Conservation (phyloP, 1,139 yeast species). For the Suhomyces ambrosiae region DNA sequence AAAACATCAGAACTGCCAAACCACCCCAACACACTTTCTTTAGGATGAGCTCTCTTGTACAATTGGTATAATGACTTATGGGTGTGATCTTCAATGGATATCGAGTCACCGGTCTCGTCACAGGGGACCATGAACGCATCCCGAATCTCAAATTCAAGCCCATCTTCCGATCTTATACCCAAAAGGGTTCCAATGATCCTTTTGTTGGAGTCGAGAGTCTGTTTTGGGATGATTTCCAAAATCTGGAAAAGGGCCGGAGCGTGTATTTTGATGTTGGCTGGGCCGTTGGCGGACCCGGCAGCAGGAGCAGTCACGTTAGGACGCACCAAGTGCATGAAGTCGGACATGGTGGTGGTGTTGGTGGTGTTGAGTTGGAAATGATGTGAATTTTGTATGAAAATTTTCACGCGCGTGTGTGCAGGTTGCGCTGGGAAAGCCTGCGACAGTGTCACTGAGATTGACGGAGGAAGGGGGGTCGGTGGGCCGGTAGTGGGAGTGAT, state of each 20-base stretch:
- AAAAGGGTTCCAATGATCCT: constrained; percentile 82
- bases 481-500: too few relatives aligned
- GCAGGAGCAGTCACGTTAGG: constrained; percentile 61
- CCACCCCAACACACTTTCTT: constrained; percentile 85
- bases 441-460: too few relatives aligned
- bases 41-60: constrained; percentile 79
- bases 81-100: constrained; percentile 73
- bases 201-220: constrained; percentile 45
- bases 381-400: constrained; percentile 10
- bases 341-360: constrained; percentile 14
- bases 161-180: constrained; percentile 85
- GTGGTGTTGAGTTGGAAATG: constrained; percentile 12
- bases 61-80: constrained; percentile 72
- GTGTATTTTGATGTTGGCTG: constrained; percentile 58
- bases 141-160: constrained; percentile 72
- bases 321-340: constrained; percentile 59
- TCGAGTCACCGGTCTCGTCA: constrained; percentile 72
- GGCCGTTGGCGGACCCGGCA: constrained; percentile 48
- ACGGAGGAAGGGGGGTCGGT: neutral
- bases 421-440: too few relatives aligned
- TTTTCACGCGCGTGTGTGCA: constrained; percentile 11
- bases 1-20: constrained; percentile 68
- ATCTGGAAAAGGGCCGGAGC: constrained; percentile 77
- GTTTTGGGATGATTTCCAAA: constrained; percentile 50
- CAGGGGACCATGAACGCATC: constrained; percentile 86